Conservation (phyloP, 495 filamentous ascomycete species). For the Lepraria neglecta region DNA sequence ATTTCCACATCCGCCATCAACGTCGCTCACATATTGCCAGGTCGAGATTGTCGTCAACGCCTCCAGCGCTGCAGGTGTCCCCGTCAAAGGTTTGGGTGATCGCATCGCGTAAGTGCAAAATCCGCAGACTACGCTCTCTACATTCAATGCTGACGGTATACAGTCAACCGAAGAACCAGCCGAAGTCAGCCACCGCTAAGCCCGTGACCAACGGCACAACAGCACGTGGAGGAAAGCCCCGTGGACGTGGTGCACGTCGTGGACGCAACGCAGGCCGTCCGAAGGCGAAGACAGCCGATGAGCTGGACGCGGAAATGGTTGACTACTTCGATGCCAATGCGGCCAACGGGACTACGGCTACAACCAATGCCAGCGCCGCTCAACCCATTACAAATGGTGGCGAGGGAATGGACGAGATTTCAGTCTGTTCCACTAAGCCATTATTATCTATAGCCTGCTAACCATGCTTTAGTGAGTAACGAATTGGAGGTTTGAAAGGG, state of each 20-base stretch:
- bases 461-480: constrained; percentile 5
- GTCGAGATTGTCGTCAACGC: constrained; percentile 86
- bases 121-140: not conserved
- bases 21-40: constrained; percentile 38
- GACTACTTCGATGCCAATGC: constrained; percentile 67
- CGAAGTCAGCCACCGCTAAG: constrained; percentile 73
- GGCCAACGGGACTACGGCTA: constrained; percentile 33
- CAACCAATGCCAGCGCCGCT: constrained; percentile 37
- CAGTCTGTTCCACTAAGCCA: not conserved
- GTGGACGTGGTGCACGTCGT: constrained; percentile 41
- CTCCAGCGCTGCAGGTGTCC: constrained; percentile 57
- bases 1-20: constrained; percentile 8
- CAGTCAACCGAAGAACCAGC: constrained; percentile 65
- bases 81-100: constrained; percentile 72
- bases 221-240: constrained; percentile 37
- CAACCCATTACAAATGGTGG: constrained; percentile 35
- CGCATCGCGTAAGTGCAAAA: constrained; percentile 64
- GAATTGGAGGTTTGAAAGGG: not conserved
- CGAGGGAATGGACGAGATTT: constrained; percentile 51
- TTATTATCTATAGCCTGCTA: not conserved
- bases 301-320: constrained; percentile 89
- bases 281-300: constrained; percentile 83
- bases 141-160: constrained; percentile 30
- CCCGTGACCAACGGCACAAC: constrained; percentile 35
- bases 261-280: constrained; percentile 53